phyloP scores from a whole-genome alignment of 805 yeast genomes.

The Lachancea lanzarotensis region DNA sequence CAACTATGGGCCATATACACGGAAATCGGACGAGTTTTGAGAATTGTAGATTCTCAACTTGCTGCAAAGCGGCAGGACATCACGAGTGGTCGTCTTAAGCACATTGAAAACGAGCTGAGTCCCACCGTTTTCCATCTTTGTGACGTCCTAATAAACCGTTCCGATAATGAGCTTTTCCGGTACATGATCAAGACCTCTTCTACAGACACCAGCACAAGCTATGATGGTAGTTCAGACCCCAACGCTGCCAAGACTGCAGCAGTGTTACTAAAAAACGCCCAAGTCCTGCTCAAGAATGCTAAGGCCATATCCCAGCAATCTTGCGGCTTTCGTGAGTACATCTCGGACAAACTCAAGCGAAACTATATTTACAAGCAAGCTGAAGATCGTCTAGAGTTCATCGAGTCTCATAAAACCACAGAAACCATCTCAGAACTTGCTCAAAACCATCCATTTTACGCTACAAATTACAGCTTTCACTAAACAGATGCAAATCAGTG shows the following conservation, averaged over 20 bases:
- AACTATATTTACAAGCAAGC: conserved; percentile 27
- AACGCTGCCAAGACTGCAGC: conserved; percentile 9
- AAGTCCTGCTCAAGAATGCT: conserved; percentile 21
- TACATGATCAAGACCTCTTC: conserved; percentile 12
- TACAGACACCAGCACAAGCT: no score
- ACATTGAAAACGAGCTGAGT: conserved; percentile 19
- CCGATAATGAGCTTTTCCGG: conserved; percentile 26
- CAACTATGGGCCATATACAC: conserved; percentile 21
- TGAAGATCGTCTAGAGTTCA: conserved; percentile 12
- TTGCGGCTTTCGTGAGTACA: conserved; percentile 28
- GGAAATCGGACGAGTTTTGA: conserved; percentile 14
- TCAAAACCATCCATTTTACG: conserved; percentile 20
- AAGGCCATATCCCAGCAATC: conserved; percentile 21
- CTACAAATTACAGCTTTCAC: background rate
- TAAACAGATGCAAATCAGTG: no score
- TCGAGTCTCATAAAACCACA: conserved; percentile 6
- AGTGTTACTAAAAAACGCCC: conserved; percentile 23
- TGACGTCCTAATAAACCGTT: conserved; percentile 17
- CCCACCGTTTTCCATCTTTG: conserved; percentile 24
- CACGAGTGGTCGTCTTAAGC: conserved; percentile 8
- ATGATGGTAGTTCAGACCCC: background rate
- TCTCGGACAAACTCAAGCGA: conserved; percentile 26
- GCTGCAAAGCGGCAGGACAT: conserved; percentile 13
- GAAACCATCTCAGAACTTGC: conserved; percentile 12
- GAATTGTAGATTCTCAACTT: conserved; percentile 12